Base-by-base conservation (phyloP, 306 rosid species). In the Sphenostylis stenocarpa region DNA sequence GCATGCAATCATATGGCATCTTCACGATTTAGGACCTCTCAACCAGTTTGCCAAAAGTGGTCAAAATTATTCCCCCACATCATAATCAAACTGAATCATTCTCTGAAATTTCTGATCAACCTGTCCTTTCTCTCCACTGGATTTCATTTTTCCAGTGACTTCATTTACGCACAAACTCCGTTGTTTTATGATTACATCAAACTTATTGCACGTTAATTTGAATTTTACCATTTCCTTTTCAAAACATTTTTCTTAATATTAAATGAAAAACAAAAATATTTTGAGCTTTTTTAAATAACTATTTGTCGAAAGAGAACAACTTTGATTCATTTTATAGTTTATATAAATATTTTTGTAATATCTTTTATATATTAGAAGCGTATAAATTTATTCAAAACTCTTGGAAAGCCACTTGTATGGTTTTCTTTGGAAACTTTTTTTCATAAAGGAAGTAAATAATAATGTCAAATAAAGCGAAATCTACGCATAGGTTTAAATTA, bases 1-100 rank as follows among this genome's bases (percentile, higher is more conserved):
- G 69, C 67, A 68, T 74, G 81, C 77, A 83, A 83, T 83, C 56
- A 73, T 83, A 21, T 29, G 49, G 62, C 45, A 36, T 73, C 82
- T 72, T 67, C 60, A 77, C 20, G n/a, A 28, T 33, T 56, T 16
- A 7, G 10, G 62, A n/a, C 67, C 21, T 60, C 34, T 17, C 28
- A 13, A 53, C 71, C 2, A 16, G 53, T 66, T 69, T n/a, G 4
- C 71, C 48, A 26, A 70, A 82, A 82, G 82, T 39, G n/a, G 57
- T 82, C 82, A 77, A 82, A 52, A 41, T 51, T 76, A 82, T 31
- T 63, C 55, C 7, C 73, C 52, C 48, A 29, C 73, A 58, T 33
- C 57, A 47, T 66, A 65, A 57, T 36, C 39, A 17, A 60, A 39
- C 26, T 23, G 36, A 38, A 13, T 51, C 45, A 14, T 34, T 64